Conservation (phyloP, 176 grass and related monocot species). For the Puya raimondii region DNA sequence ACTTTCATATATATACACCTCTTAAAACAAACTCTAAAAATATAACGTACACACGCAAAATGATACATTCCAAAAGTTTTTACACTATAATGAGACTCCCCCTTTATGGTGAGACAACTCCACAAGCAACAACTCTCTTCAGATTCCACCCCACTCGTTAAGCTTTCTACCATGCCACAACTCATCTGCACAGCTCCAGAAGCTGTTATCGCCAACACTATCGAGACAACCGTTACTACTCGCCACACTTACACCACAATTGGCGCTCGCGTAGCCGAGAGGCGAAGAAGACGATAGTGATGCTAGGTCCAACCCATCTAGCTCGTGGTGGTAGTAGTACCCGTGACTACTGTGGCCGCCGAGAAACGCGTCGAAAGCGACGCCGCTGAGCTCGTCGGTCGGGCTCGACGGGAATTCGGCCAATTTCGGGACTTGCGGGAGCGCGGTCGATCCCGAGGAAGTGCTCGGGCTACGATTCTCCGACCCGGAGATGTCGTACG, state of each 20-base stretch:
- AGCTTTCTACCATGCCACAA: slow-evolving; percentile 53
- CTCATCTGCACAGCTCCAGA: slow-evolving; percentile 35
- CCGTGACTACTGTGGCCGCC: slow-evolving; percentile 10
- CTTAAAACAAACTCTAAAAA: neutral
- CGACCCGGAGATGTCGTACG: neutral
- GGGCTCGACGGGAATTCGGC: slow-evolving; percentile 36
- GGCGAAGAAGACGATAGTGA: slow-evolving; percentile 14
- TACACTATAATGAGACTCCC: slow-evolving; percentile 1
- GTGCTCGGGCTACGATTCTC: slow-evolving; percentile 24
- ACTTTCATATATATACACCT: neutral
- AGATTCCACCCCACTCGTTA: slow-evolving; percentile 68
- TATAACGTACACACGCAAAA: neutral
- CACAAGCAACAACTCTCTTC: slow-evolving; percentile 27
- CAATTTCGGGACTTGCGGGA: slow-evolving; percentile 46
- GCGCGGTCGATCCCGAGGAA: slow-evolving; percentile 39
- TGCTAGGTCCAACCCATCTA: slow-evolving; percentile 46
- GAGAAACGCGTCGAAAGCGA: slow-evolving; percentile 14
- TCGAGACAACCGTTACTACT: neutral
- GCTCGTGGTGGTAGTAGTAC: slow-evolving; percentile 9
- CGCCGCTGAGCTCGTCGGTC: slow-evolving; percentile 17
- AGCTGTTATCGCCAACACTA: slow-evolving; percentile 13
- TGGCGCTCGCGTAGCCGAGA: neutral
- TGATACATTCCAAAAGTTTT: neutral
- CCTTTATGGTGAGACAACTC: slow-evolving; percentile 37
- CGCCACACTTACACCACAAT: neutral